Percentiles rank a stretch among this genome's conserved stretches.
Conservation (phyloP, 2,329 filamentous ascomycete genomes). For the Aspergillus puulaauensis region DNA sequence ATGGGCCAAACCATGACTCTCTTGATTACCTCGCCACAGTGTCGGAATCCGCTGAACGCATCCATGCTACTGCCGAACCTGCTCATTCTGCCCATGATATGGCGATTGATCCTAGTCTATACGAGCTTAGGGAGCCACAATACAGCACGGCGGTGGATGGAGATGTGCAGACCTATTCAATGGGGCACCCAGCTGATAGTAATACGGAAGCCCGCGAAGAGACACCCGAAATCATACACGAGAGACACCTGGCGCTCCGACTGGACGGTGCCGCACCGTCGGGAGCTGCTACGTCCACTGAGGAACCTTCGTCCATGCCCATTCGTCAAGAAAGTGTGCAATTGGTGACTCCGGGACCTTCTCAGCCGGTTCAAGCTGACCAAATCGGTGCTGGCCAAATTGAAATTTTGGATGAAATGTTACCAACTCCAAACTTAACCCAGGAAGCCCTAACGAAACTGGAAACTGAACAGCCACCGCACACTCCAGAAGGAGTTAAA, state of each 20-base stretch:
- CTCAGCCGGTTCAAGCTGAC: slow-evolving; percentile 19
- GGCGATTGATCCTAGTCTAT: slow-evolving; percentile 15
- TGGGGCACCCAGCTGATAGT: neutral
- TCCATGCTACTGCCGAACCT: neutral
- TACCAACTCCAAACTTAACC: slow-evolving; percentile 16
- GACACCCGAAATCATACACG: neutral
- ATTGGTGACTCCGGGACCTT: slow-evolving; percentile 22
- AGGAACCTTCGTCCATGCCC: neutral
- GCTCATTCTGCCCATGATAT: neutral
- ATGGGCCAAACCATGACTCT: slow-evolving; percentile 18
- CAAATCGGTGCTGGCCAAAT: neutral
- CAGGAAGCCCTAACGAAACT: slow-evolving; percentile 9
- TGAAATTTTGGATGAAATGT: neutral
- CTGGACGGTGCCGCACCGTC: slow-evolving; percentile 18
- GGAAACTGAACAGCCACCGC: neutral
- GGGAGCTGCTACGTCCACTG: neutral
- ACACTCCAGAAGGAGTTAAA: neutral
- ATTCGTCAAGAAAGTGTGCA: slow-evolving; percentile 11
- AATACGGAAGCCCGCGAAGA: neutral
- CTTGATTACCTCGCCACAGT: slow-evolving; percentile 15
- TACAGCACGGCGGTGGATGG: neutral
- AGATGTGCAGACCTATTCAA: neutral
- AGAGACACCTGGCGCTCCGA: slow-evolving; percentile 5
- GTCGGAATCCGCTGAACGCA: slow-evolving; percentile 11
- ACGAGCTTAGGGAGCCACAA: neutral